Evolutionary conservation across 2,329 filamentous ascomycete species (phyloP).

Genomic region (Pyrenophora teres): DNA sequence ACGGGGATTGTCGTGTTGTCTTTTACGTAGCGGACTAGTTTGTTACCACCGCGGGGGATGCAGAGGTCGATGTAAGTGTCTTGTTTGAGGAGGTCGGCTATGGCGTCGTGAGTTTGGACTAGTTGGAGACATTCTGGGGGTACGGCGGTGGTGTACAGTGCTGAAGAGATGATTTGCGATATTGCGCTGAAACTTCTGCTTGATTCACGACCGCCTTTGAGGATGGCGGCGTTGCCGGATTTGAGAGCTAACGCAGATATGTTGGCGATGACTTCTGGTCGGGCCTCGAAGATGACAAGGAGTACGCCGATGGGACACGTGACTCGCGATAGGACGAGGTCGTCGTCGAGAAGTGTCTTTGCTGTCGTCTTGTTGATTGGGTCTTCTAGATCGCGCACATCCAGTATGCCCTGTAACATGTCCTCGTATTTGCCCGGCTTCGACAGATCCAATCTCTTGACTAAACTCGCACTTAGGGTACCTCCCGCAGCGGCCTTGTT

Average conservation of each 20-base stretch:
- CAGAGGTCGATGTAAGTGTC: constrained; percentile 92
- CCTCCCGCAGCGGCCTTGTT: constrained; percentile 74
- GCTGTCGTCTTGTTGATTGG: constrained; percentile 85
- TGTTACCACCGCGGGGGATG: constrained; percentile 88
- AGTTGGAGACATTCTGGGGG: constrained; percentile 89
- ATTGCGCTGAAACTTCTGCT: constrained; percentile 94
- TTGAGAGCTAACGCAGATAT: constrained; percentile 96
- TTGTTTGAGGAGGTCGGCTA: constrained; percentile 82
- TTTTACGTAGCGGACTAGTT: constrained; percentile 89
- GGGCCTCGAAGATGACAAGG: constrained; percentile 96
- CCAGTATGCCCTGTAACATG: constrained; percentile 92
- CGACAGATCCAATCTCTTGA: constrained; percentile 85
- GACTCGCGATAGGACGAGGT: constrained; percentile 81
- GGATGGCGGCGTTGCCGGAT: constrained; percentile 93
- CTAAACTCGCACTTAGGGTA: constrained; percentile 76
- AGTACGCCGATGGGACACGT: constrained; percentile 97
- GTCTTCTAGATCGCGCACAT: constrained; percentile 82
- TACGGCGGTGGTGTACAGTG: constrained; percentile 73
- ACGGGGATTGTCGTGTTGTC: constrained; percentile 91
- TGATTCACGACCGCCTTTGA: constrained; percentile 97
- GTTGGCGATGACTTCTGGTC: constrained; percentile 97
- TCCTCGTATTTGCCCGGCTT: constrained; percentile 94
- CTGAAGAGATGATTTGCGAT: constrained; percentile 78
- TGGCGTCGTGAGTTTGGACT: constrained; percentile 88
- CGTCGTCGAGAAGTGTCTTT: constrained; percentile 84